Evolutionary conservation across 2,329 filamentous ascomycete species (phyloP), one percentile per base, ranked within the genome.

Genomic region (Epichloe aotearoae): DNA sequence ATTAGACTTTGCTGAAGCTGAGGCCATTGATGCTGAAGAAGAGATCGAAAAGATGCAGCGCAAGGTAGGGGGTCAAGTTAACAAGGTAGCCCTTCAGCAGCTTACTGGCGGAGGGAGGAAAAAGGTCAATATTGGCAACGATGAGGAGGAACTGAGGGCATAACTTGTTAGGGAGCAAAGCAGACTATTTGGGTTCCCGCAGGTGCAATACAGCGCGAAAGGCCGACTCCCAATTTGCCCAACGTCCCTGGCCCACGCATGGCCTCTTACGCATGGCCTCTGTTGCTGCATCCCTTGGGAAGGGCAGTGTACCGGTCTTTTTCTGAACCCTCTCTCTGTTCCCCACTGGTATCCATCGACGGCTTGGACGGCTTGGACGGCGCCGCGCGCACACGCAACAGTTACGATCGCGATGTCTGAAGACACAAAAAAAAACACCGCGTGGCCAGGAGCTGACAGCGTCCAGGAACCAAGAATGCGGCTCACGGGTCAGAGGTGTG

Each of bases 11-110:
- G 91, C 90, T 39, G 84, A 88, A 61, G 86, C 84, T 56, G 93
- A 97, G 61, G 79, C 87, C 39, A 76, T 93, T 58, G 90, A 97
- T 71, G 84, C 93, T 3, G 93, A 98, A 72, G 88, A 90, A 69
- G 90, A 97, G 71, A 93, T 98, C 64, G 84, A 86, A 66, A 91
- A 88, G 73, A 95, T 98, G 85, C 88, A 95, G 71, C 86, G 87
- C 76, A 98, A 96, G 77, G 85, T 94, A 63, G 87, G 87, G 82
- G 82, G 84, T 54, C 91, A 97, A 71, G 80, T 86, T 66, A 87
- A 94, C 72, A 93, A 90, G 71, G 85, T 97, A 62, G 86, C 87
- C 60, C 73, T 95, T 62, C 88, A 95, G 70, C 84, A 88, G 66
- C 83, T 97, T 63, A 91, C 86, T 56, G 86, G 85, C 61, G 79